Conservation (phyloP, 345 rosid species). For the Linum tenue region DNA sequence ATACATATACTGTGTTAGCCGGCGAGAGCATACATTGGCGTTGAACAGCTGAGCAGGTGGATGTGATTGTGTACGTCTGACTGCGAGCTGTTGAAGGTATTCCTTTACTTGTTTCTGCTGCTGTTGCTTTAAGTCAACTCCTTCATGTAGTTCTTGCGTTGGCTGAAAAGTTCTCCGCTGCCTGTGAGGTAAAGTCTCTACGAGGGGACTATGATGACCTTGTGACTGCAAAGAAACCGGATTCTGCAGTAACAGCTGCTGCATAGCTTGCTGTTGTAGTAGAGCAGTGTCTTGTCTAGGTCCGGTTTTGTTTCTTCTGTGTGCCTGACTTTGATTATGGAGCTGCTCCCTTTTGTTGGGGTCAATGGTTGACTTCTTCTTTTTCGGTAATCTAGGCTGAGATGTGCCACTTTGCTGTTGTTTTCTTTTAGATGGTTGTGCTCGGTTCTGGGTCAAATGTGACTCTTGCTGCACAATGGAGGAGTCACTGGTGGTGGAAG, state of each 20-base stretch:
- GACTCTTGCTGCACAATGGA: background rate
- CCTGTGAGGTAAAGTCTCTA: background rate
- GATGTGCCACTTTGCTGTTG: background rate
- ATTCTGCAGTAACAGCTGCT: conserved; percentile 4
- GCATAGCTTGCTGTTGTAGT: conserved; percentile 4
- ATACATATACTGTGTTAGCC: conserved; percentile 20
- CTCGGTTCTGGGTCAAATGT: background rate
- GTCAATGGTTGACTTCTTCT: background rate
- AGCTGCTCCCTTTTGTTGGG: background rate
- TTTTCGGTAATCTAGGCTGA: background rate
- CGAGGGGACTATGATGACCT: background rate
- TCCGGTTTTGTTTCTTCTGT: conserved; percentile 15
- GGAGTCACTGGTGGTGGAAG: background rate
- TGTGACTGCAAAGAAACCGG: conserved; percentile 5
- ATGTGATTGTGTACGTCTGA: background rate
- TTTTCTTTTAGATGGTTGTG: background rate
- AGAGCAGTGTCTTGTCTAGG: conserved; percentile 6
- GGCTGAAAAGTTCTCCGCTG: conserved; percentile 12
- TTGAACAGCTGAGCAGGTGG: conserved; percentile 9
- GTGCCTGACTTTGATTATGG: background rate
- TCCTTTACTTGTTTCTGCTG: conserved; percentile 7
- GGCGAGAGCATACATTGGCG: conserved; percentile 13
- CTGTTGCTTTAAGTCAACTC: conserved; percentile 10
- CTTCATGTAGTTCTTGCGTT: background rate
- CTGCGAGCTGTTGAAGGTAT: conserved; percentile 4